Base-by-base conservation (phyloP, 257 asterid species). In the Thymus mandschuricus region DNA sequence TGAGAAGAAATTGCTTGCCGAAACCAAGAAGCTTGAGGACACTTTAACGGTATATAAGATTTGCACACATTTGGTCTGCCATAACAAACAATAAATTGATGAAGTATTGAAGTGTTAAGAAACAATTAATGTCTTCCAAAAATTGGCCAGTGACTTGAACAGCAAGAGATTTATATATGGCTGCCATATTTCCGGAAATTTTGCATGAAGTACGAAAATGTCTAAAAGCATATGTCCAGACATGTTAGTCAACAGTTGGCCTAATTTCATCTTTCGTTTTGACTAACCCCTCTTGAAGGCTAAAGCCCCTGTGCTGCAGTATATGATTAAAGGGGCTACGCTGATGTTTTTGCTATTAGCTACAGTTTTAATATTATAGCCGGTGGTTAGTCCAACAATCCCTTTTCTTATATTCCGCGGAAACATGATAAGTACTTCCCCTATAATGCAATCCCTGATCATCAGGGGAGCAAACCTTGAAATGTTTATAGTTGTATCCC, bases 1-100 rank as follows among this genome's bases (percentile, higher is more conserved):
- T 55, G 96, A 95, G 89, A 84, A 87, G 74, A 95, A 89, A 84
- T 83, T 95, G 82, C 97, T 92, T 75, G 81, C 84, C 49, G 94
- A 91, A 71, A 88, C 98, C 34, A 89, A 81, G 83, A 92, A 86
- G 83, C 89, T 92, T 54, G 96, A 92, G 79, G 87, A 80, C 72
- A 83, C 96, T 48, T 85, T 95, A 81, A 89, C 97, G 96, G 99
- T 95, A 85, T 60, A 92, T 55, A 63, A 62, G 12, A 64, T 46
- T 57, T 71, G 48, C 52, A 45, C 41, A 50, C 76, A 11, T 71
- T 38, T 70, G n/a, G 40, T 11, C 61, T 58, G 40, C 51, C 27
- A 33, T 51, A 63, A 55, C 48, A 40, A 46, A 43, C 43, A 11
- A 27, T 62, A 43, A 68, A 15, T 49, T n/a, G 61, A 30, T 78